Conservation (phyloP, 108 stramenopile genomes). For the Fistulifera solaris region DNA sequence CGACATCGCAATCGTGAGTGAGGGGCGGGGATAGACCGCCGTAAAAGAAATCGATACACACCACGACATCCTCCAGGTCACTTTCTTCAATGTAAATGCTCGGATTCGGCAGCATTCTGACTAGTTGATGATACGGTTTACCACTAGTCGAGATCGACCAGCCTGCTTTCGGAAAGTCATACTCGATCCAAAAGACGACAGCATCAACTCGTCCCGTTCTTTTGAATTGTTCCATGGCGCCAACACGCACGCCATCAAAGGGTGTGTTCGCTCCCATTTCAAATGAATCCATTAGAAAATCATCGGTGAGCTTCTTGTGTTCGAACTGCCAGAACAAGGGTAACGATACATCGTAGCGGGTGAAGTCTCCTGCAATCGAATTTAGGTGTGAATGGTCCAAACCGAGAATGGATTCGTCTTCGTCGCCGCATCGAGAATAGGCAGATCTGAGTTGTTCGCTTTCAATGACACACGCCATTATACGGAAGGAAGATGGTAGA, state of each 20-base stretch:
- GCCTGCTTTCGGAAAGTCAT: conserved; percentile 5
- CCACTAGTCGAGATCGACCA: too few relatives aligned
- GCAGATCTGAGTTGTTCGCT: conserved; percentile 31
- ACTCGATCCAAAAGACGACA: conserved; percentile 47
- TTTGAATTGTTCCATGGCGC: neutral
- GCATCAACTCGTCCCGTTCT: conserved; percentile 27
- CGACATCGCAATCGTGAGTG: too few relatives aligned
- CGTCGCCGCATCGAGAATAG: conserved; percentile 35
- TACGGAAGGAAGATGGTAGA: conserved; percentile 38
- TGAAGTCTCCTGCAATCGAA: conserved; percentile 28
- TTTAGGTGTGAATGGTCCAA: conserved; percentile 49
- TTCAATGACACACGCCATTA: conserved; percentile 66
- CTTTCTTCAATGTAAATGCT: too few relatives aligned
- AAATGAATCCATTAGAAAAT: conserved; percentile 38
- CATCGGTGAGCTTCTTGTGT: conserved; percentile 31
- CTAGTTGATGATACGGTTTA: too few relatives aligned
- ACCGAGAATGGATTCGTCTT: conserved; percentile 27
- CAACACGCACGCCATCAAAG: neutral
- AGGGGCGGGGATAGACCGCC: too few relatives aligned
- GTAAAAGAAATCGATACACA: conserved; percentile 1
- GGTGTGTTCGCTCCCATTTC: neutral
- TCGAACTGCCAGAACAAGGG: conserved; percentile 57
- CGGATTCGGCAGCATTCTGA: too few relatives aligned
- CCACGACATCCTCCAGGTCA: neutral
- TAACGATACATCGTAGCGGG: conserved; percentile 37